A percentile compares a stretch with the other conserved stretches of the same genome.
Conservation (phyloP, 1,139 yeast species). For the Ogataea hybrid region DNA sequence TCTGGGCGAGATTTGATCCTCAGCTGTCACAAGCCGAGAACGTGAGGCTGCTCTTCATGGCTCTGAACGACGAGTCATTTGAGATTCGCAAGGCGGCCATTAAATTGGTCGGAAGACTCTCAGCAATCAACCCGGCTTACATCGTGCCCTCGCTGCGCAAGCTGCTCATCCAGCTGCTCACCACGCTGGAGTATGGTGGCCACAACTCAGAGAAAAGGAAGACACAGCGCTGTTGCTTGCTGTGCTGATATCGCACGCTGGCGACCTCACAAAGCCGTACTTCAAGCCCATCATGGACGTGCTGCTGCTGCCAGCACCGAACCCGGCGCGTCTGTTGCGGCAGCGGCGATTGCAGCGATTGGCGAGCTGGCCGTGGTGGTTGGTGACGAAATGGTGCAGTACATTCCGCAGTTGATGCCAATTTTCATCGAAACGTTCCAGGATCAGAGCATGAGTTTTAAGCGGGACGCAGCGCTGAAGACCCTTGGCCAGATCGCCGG, state of each 20-base stretch:
- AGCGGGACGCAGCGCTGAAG: slow-evolving; percentile 85
- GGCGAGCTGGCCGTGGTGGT: slow-evolving; percentile 90
- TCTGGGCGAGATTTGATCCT: slow-evolving; percentile 76
- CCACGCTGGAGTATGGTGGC: slow-evolving; percentile 79
- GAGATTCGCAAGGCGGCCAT: slow-evolving; percentile 80
- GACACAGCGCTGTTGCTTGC: slow-evolving; percentile 81
- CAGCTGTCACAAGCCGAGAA: slow-evolving; percentile 94
- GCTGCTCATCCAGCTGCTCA: slow-evolving; percentile 77
- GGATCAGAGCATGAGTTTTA: slow-evolving; percentile 83
- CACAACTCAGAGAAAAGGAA: slow-evolving; percentile 70
- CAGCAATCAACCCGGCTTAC: slow-evolving; percentile 89
- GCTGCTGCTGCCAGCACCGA: slow-evolving; percentile 72
- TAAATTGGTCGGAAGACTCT: slow-evolving; percentile 75
- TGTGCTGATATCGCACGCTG: slow-evolving; percentile 71
- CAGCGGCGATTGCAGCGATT: slow-evolving; percentile 82
- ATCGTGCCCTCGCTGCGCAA: slow-evolving; percentile 91
- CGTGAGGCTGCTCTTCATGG: slow-evolving; percentile 79
- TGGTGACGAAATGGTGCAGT: slow-evolving; percentile 78
- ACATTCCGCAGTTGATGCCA: slow-evolving; percentile 79
- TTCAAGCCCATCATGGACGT: slow-evolving; percentile 87
- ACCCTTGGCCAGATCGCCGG: slow-evolving; percentile 87
- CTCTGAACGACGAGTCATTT: slow-evolving; percentile 88
- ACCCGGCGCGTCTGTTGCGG: slow-evolving; percentile 68
- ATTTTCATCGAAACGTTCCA: slow-evolving; percentile 82
- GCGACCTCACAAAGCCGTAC: slow-evolving; percentile 81